Evolutionary conservation across 2,329 filamentous ascomycete genomes (phyloP).

Genomic region (Ophiocordyceps camponoti-rufipedis): DNA sequence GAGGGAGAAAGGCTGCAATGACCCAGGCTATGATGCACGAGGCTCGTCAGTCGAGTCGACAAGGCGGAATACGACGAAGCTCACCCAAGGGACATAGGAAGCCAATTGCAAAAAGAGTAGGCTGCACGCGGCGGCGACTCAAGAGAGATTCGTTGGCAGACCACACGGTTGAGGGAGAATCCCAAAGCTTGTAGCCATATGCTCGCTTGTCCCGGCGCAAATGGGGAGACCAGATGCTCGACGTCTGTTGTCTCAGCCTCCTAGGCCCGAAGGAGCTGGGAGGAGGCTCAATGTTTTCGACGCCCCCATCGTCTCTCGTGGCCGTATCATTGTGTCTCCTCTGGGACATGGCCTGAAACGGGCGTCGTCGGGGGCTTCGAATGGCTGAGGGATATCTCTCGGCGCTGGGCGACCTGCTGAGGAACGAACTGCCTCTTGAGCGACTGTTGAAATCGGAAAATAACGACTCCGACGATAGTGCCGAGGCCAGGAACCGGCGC

Average conservation of each 20-base stretch:
- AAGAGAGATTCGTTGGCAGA: constrained; percentile 39
- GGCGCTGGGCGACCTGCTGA: constrained; percentile 28
- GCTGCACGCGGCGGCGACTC: constrained; percentile 54
- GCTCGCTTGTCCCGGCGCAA: constrained; percentile 44
- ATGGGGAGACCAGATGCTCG: constrained; percentile 58
- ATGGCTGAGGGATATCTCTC: constrained; percentile 28
- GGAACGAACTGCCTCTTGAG: constrained; percentile 24
- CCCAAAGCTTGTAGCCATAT: constrained; percentile 46
- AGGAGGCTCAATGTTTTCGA: constrained; percentile 15
- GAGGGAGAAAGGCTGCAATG: constrained; percentile 54
- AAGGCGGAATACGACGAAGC: constrained; percentile 6
- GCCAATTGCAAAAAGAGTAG: constrained; percentile 56
- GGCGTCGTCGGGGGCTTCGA: constrained; percentile 25
- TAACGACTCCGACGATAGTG: constrained; percentile 25
- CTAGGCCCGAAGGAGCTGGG: constrained; percentile 11
- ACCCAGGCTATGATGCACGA: constrained; percentile 46
- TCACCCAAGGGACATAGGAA: constrained; percentile 60
- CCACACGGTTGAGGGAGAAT: constrained; percentile 52
- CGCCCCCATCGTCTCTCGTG: neutral
- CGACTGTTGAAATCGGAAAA: constrained; percentile 28
- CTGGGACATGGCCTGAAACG: constrained; percentile 15
- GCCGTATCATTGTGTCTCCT: neutral
- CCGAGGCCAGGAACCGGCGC: constrained; percentile 28
- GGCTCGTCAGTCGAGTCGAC: neutral
- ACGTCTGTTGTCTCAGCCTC: constrained; percentile 27